Base-by-base conservation (phyloP, 306 rosid genomes). In the Rosa lucieae region DNA sequence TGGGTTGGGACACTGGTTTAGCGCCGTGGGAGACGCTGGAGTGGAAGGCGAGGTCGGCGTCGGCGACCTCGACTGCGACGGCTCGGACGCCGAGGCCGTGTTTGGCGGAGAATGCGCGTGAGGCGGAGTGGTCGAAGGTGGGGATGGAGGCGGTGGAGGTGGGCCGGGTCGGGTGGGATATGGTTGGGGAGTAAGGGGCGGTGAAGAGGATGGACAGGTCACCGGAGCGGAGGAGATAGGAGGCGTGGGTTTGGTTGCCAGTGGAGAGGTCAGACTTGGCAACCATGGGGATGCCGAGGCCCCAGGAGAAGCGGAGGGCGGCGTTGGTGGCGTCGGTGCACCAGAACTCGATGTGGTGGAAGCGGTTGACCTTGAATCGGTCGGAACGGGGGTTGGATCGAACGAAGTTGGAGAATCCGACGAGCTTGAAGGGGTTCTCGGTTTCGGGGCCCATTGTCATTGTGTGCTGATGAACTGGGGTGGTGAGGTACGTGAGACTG, bases 261-360 rank as follows among this genome's bases (percentile, higher is more conserved):
- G 99, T 92, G 80, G 98, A 91, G 15, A 95, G 91, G 66, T 95
- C 97, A 0, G 98, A 92, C 78, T 92, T 92, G 0, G 96, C 98
- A 0, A 90, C 87, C 5, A 92, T 67, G 0, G 89, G 93, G 97
- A 95, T 91, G 37, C 98, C 99, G 3, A 95, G 84, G 0, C 94
- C 98, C 92, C 96, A 91, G 0, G 98, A 89, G 85, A 95, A 92
- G 1, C 98, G 91, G 14, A 90, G 89, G 0, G 96, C 78, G 3
- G 87, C 39, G 86, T 92, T 95, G 75, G 93, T 92, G 48, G 99
- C 99, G 61, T 95, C 99, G 17, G 89, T 56, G 86, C 91, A 90
- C 97, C 98, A 95, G 83, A 89, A 92, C 85, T 95, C 98, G 5
- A 95, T 52, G 52, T 92, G 98, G 90, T 92, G 99, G 85, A 95